phyloP scores from a whole-genome alignment of 371 early-diverging fungal genomes.

The Umbelopsis sp. region DNA sequence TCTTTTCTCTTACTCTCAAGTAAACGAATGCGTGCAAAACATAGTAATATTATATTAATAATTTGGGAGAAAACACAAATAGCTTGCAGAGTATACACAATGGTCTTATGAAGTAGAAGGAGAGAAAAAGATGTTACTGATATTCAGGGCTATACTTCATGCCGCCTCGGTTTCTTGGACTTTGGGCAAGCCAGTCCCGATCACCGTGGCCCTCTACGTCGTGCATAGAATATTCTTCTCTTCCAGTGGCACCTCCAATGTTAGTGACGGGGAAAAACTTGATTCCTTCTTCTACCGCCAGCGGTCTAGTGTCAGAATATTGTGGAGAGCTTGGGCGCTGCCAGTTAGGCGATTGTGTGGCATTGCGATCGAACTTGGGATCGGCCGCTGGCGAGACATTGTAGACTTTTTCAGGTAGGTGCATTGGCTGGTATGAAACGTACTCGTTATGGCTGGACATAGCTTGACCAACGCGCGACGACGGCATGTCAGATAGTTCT shows the following conservation, averaged over 20 bases:
- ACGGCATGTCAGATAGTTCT: conserved; percentile 8
- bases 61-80: not conserved
- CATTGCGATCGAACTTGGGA: not conserved
- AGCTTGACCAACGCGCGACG: not conserved
- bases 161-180: not conserved
- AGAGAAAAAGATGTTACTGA: not conserved
- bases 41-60: not conserved
- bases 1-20: too few relatives aligned
- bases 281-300: conserved; percentile 14
- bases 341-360: conserved; percentile 8
- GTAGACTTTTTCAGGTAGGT: not conserved
- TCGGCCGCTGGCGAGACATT: conserved; percentile 6
- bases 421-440: conserved; percentile 5
- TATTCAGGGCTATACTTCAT: not conserved
- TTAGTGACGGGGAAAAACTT: conserved; percentile 15
- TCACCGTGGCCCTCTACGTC: conserved; percentile 1
- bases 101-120: not conserved
- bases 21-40: not conserved
- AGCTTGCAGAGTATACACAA: conserved; percentile 8
- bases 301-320: conserved; percentile 7
- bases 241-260: conserved; percentile 6
- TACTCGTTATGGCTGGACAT: conserved; percentile 6
- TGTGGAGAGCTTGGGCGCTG: conserved; percentile 1
- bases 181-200: conserved; percentile 11
- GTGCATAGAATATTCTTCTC: conserved; percentile 12